Evolutionary conservation across 139 green algal species (phyloP).

Genomic region (Desmodesmus armatus): DNA sequence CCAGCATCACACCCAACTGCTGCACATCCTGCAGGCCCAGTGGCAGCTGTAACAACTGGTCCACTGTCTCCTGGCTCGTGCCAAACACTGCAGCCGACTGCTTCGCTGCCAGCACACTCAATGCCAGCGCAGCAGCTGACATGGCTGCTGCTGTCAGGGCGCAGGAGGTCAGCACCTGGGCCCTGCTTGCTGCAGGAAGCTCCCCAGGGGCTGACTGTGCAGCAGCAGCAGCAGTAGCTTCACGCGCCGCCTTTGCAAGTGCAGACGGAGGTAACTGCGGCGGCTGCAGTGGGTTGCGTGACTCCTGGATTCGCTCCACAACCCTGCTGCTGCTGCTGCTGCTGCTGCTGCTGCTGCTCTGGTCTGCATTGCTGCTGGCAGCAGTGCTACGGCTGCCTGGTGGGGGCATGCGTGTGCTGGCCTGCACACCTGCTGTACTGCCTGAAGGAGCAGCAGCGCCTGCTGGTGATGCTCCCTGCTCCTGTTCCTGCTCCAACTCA

Average conservation of each 20-base stretch:
- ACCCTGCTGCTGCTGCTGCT: not conserved
- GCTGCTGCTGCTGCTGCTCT: not conserved
- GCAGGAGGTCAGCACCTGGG: slow-evolving; percentile 34
- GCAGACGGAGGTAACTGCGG: not conserved
- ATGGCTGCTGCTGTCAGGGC: slow-evolving; percentile 10
- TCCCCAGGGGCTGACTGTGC: not conserved
- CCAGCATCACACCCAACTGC: slow-evolving; percentile 45
- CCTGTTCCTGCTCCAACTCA: slow-evolving; percentile 27
- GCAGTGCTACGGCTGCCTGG: not conserved
- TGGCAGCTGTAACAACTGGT: slow-evolving; percentile 52
- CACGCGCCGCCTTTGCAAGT: not conserved
- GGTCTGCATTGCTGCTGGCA: not conserved
- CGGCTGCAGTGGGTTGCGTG: not conserved
- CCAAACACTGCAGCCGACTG: slow-evolving; percentile 42
- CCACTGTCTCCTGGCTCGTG: slow-evolving; percentile 51
- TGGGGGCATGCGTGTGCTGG: not conserved
- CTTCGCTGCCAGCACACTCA: slow-evolving; percentile 33
- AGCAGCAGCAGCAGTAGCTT: slow-evolving; percentile 7
- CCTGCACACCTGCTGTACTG: too few species aligned
- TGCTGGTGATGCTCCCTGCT: not conserved
- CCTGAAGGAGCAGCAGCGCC: not conserved
- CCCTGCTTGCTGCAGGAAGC: slow-evolving; percentile 20
- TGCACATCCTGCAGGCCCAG: slow-evolving; percentile 23
- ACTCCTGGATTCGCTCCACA: not conserved
- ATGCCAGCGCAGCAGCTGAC: not conserved